Base-by-base conservation (phyloP, 371 early-diverging fungal genomes). In the Apophysomyces sp. region DNA sequence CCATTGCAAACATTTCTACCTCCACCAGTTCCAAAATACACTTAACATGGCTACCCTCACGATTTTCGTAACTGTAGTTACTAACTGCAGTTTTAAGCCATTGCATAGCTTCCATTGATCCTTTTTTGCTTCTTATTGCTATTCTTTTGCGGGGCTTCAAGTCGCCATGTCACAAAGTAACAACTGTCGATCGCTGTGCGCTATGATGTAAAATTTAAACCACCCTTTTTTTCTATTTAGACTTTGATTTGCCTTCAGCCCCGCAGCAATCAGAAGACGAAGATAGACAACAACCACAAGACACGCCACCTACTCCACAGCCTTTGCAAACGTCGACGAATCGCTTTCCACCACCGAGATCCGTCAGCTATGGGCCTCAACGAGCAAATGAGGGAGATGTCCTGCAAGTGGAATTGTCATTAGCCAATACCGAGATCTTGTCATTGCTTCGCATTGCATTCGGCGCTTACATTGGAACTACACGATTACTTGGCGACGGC, bases 131-230 rank as follows among this genome's bases (percentile, higher is more conserved):
- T 44, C 49, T 44, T 44, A 44, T 21, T 44, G 49, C 49, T 21
- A 55, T 55, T 34, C 18, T 55, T 31, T 32, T 66, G 66, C 66
- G 66, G 66, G 66, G 66, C 66, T 66, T 61, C 61, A 66, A 66
- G 66, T 61, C 56, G 66, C 49, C 66, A 66, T 66, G 66, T 66
- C 66, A 66, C 61, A 60, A 61, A 60, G 66, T 66, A 61, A 37
- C 37, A 2, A 44, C 49, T 21, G 49, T 44, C 49, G 49, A 44
- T 44, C 49, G 49, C 49, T 21, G 21, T n/a, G 21, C 21, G 49
- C 49, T 44, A 18, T n/a, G 49, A 44, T 44, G 49, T 18, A 44
- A 44, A 44, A 0, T 44, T 44, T 44, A 44, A 44, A 44, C 49
- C 24, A 4, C 24, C 26, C 3, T 44, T 44, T 44, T 44, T 9